Conservation (phyloP, 148 eudicot genomes). For the Amaranthus palmeri region DNA sequence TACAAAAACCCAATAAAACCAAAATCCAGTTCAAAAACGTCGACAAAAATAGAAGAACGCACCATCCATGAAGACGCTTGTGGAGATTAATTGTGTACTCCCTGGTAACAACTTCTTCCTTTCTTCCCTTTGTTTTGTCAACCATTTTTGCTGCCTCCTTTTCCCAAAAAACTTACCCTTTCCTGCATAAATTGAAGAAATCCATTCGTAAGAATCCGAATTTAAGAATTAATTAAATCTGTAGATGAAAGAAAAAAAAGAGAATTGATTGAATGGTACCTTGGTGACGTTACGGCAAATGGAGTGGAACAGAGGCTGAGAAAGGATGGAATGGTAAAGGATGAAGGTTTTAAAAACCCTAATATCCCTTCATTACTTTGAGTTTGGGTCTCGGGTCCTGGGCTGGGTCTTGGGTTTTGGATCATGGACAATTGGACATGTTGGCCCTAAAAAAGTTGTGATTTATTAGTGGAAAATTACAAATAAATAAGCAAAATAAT, state of each 20-base stretch:
- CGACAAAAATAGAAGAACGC: slow-evolving; percentile 18
- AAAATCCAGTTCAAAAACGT: neutral
- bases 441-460: too few species aligned
- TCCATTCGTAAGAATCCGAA: neutral
- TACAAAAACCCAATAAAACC: neutral
- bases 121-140: slow-evolving; percentile 39
- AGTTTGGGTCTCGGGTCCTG: neutral
- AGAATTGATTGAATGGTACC: slow-evolving; percentile 1
- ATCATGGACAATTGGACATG: too few species aligned
- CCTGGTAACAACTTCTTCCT: slow-evolving; percentile 47
- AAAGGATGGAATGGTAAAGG: neutral
- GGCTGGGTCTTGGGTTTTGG: slow-evolving; percentile 13
- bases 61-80: slow-evolving; percentile 51
- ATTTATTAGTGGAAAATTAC: too few species aligned
- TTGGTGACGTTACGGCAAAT: slow-evolving; percentile 15
- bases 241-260: neutral
- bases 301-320: slow-evolving; percentile 17
- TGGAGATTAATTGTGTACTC: slow-evolving; percentile 52
- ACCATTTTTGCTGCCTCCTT: slow-evolving; percentile 30
- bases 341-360: neutral
- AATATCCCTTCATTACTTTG: neutral
- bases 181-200: slow-evolving; percentile 12
- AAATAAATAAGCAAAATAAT: too few species aligned
- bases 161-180: slow-evolving; percentile 4
- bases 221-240: neutral